Evolutionary conservation across 176 grass and related monocot genomes (phyloP).

Genomic region (Cenchrus americanus): DNA sequence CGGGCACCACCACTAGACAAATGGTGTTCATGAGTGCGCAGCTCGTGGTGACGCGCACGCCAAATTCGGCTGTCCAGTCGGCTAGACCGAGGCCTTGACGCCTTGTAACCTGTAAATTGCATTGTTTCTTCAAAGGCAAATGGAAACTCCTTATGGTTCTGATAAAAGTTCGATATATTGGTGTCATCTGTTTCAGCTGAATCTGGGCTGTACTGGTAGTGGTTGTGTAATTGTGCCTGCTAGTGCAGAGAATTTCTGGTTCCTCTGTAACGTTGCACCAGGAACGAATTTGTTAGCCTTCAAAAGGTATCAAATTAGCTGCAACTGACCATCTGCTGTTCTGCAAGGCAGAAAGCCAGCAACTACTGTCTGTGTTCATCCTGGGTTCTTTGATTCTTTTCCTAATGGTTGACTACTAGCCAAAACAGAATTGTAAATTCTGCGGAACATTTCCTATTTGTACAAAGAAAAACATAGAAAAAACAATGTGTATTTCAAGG

Average conservation of each 20-base stretch:
- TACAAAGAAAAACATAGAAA: background rate
- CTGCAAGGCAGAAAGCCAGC: slow-evolving; percentile 4
- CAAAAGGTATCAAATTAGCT: background rate
- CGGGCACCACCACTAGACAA: slow-evolving; percentile 3
- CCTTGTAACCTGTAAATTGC: slow-evolving; percentile 46
- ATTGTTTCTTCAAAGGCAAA: slow-evolving; percentile 30
- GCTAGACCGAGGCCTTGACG: background rate
- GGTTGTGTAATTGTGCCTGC: background rate
- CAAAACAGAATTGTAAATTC: background rate
- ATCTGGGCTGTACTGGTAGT: background rate
- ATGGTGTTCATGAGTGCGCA: slow-evolving; percentile 15
- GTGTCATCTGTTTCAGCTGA: background rate
- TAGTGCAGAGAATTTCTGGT: slow-evolving; percentile 5
- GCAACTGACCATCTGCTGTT: background rate
- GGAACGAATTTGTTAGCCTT: background rate
- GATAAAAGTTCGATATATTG: background rate
- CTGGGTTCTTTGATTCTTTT: background rate
- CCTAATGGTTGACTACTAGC: background rate
- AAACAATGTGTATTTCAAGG: background rate
- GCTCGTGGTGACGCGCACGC: background rate
- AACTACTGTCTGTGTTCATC: background rate
- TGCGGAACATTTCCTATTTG: background rate
- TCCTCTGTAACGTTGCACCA: background rate
- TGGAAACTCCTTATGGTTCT: slow-evolving; percentile 1
- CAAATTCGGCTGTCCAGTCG: slow-evolving; percentile 25